Base-by-base conservation (phyloP, 2,329 filamentous ascomycete species). In the Zalaria sp. region DNA sequence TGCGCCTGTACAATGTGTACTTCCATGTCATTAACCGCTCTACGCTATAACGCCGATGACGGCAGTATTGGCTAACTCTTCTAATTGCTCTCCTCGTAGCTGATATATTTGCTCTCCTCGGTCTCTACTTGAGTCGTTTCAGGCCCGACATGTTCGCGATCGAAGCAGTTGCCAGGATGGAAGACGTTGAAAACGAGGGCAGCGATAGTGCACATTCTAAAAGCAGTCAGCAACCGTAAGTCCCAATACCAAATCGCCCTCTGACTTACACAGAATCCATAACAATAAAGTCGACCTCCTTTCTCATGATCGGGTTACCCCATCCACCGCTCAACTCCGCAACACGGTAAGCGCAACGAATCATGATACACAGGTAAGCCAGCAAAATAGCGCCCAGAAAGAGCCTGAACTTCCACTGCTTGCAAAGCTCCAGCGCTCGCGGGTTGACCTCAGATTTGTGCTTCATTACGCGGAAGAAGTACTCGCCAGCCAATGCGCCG, bases 401-500 rank as follows among this genome's bases (percentile, higher is more conserved):
- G n/a, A 54, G 36, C 39, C 50, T 49, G 40, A 58, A 57, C 3
- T 42, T 42, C 10, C 34, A 34, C 7, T 46, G 47, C 36, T 43
- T 34, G 35, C 40, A 35, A 1, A 37, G 10, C 11, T 42, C 26
- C 11, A 11, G 18, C n/a, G 37, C 28, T 5, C 37, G 4, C 9
- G 34, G 26, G 27, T 28, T 9, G 5, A 37, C 6, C 6, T n/a
- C 8, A 8, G 35, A 25, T 8, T 25, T 34, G 3, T 34, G 32
- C 5, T 18, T 9, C 6, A 36, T 27, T 8, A 40, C 26, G 3
- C 25, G 28, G 25, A 49, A 39, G 7, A 45, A 49, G 43, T 62
- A 68, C 36, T 67, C 63, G 29, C 42, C 47, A 3, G 61, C 58
- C 26, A 67, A 53, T 34, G 51, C 47, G 4, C 64, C 60, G 48